Base-by-base conservation (phyloP, 768 basidiomycete species). In the Serpula lacrymans region DNA sequence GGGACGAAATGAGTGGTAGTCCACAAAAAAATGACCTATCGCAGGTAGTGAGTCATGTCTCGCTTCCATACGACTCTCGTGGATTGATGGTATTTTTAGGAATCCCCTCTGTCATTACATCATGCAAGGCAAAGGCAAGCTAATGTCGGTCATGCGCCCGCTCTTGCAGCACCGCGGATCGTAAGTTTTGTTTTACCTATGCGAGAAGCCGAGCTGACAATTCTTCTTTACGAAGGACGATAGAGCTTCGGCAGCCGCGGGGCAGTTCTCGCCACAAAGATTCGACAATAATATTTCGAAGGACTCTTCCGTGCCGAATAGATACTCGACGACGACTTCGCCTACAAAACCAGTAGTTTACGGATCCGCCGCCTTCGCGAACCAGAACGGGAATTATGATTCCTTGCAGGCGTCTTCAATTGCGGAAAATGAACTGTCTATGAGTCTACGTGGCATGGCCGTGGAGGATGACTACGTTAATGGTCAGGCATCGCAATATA, bases 401-500 rank as follows among this genome's bases (percentile, higher is more conserved):
- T 53, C 67, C 24, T 42, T 57, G 14, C 65, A 68, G 45, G 55
- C 65, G 13, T 52, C 71, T 11, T 56, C 69, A 25, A 53, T 63
- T 32, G 71, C 68, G 13, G 78, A 77, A 34, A 72, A 69, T 40
- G 80, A 82, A 23, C 64, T 84, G 24, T 64, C 78, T 11, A 58
- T 75, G 23, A 70, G 77, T 4, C 60, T 85, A 34, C 75, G 82
- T 44, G 80, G 80, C 11, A 78, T 80, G 75, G 68, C 59, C 6
- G 76, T 78, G 14, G 78, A 76, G 50, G 78, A 80, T 30, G 78
- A 79, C 40, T 66, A 65, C 37, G 53, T 58, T 39, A 53, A 58
- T 29, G 49, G 51, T 27, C n/a, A n/a, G n/a, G n/a, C n/a, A n/a
- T n/a, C n/a, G n/a, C 66, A 67, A 45, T 68, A 68, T 43, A 72